phyloP scores from a whole-genome alignment of 257 asterid genomes.

The Gynochthodes officinalis region DNA sequence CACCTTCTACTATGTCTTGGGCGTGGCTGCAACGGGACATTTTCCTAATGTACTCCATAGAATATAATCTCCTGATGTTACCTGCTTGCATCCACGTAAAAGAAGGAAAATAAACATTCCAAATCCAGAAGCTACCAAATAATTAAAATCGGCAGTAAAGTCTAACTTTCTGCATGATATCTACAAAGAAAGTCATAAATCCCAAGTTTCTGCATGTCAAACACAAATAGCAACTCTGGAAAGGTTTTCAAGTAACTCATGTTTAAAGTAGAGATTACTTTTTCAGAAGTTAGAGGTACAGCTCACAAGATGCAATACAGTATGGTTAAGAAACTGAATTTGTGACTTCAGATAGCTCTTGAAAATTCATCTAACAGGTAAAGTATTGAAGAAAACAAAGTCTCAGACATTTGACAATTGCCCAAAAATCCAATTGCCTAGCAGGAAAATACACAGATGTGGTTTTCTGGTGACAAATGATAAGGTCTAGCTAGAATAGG shows the following conservation, averaged over 20 bases:
- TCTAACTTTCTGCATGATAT: neutral
- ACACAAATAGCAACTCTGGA: neutral
- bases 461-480: neutral
- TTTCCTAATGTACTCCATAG: constrained; percentile 92
- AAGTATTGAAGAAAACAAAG: neutral
- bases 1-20: constrained; percentile 44
- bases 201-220: neutral
- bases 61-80: constrained; percentile 84
- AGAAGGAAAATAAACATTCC: constrained; percentile 6
- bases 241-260: neutral
- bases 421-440: neutral
- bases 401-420: neutral
- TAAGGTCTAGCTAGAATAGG: neutral
- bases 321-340: neutral
- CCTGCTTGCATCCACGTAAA: constrained; percentile 42
- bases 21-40: constrained; percentile 80
- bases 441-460: neutral
- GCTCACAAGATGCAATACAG: neutral
- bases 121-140: constrained; percentile 5
- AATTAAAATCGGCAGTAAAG: constrained; percentile 9
- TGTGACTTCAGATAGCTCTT: neutral
- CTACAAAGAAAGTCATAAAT: neutral
- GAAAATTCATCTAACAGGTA: neutral
- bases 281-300: neutral
- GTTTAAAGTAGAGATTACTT: neutral